phyloP scores from a whole-genome alignment of 202 grass and related monocot species.

The Cymbopogon flexuosus region DNA sequence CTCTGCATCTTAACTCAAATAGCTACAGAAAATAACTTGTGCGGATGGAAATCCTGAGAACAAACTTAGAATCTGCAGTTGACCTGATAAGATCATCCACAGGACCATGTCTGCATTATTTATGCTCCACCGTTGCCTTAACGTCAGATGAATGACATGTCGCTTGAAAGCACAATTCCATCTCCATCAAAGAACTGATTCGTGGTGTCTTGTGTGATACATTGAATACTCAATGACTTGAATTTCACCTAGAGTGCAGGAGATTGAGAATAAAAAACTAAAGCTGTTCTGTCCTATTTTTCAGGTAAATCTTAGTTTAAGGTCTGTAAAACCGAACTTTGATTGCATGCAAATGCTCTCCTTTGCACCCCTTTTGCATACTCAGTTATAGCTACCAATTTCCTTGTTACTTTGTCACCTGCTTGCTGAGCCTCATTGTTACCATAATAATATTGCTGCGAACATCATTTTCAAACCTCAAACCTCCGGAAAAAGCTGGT shows the following conservation, averaged over 20 bases:
- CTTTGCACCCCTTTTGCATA: background rate
- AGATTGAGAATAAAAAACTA: slow-evolving; percentile 1
- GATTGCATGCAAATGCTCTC: background rate
- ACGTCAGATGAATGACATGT: slow-evolving; percentile 43
- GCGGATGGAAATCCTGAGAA: slow-evolving; percentile 38
- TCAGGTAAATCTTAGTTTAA: background rate
- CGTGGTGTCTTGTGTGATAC: slow-evolving; percentile 44
- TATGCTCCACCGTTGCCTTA: slow-evolving; percentile 34
- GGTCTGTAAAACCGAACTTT: background rate
- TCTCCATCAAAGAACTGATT: slow-evolving; percentile 44
- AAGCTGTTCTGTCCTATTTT: background rate
- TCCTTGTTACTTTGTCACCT: background rate
- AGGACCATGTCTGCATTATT: slow-evolving; percentile 38
- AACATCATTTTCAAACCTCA: slow-evolving; percentile 28
- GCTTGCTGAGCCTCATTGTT: background rate
- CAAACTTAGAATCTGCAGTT: slow-evolving; percentile 41
- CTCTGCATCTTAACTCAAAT: slow-evolving; percentile 28
- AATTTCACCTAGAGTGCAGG: slow-evolving; percentile 11
- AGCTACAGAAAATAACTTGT: slow-evolving; percentile 32
- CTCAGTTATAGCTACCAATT: background rate
- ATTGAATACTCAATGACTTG: slow-evolving; percentile 29
- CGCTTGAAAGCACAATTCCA: slow-evolving; percentile 40
- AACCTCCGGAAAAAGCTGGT: slow-evolving; percentile 16
- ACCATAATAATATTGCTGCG: background rate
- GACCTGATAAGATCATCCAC: slow-evolving; percentile 33